Conservation (phyloP, 371 early-diverging fungal genomes). For the Syncephalastrum contaminatum region DNA sequence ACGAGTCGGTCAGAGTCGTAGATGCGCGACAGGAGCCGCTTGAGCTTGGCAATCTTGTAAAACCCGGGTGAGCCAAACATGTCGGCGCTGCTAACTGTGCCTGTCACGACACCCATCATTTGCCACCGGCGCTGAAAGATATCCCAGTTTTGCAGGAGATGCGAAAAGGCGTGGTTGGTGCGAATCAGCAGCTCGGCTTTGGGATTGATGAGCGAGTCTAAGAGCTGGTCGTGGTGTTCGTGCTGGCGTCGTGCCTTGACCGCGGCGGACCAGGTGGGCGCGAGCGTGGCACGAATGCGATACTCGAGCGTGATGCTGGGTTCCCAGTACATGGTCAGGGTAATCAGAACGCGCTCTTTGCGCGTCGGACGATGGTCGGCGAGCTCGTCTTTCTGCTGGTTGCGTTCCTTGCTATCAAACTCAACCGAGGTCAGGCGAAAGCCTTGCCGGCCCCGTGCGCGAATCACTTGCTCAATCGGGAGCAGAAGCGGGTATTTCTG, state of each 20-base stretch:
- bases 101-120: conserved; percentile 38
- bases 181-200: conserved; percentile 36
- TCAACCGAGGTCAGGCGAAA: conserved; percentile 68
- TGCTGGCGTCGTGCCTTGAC: background rate
- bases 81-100: conserved; percentile 28
- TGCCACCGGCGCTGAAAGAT: conserved; percentile 38
- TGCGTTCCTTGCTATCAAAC: conserved; percentile 21
- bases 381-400: conserved; percentile 5
- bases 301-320: conserved; percentile 88
- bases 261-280: conserved; percentile 16
- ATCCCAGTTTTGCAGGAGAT: conserved; percentile 44
- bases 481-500: conserved; percentile 71
- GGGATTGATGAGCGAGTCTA: conserved; percentile 20
- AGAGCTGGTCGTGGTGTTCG: conserved; percentile 16
- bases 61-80: conserved; percentile 53
- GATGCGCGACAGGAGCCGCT: conserved; percentile 60
- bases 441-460: conserved; percentile 81
- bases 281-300: conserved; percentile 53
- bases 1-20: conserved; percentile 71
- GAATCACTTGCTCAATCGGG: conserved; percentile 67
- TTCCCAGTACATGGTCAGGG: conserved; percentile 76
- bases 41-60: conserved; percentile 66
- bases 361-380: conserved; percentile 4
- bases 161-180: conserved; percentile 32
- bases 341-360: conserved; percentile 58